These are phyloP conservation scores for Grifola frondosa DNA, from an alignment of 1,284 basidiomycete genomes.

Conservation along the genomic window DNA sequence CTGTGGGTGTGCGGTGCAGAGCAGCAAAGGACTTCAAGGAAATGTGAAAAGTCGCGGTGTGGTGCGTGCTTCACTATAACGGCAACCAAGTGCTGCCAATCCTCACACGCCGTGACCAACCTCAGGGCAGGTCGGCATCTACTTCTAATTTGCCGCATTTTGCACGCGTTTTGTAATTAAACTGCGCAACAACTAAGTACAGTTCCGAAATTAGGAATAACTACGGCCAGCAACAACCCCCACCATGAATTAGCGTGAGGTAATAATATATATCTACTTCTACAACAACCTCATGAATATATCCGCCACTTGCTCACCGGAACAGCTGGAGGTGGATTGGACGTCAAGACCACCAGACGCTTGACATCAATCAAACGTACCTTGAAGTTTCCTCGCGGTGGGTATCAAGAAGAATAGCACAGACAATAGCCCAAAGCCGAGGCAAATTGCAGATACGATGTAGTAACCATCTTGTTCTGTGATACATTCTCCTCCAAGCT, in stretches of 20 bases:
- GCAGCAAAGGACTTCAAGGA: constrained; percentile 16
- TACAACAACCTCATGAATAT: constrained; percentile 22
- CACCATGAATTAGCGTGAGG: neutral
- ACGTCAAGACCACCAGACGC: constrained; percentile 1
- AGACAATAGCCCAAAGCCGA: constrained; percentile 71
- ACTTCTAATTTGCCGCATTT: constrained; percentile 6
- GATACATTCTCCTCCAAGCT: constrained; percentile 78
- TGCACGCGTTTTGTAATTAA: constrained; percentile 6
- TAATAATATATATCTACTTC: constrained; percentile 18
- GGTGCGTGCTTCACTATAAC: constrained; percentile 7
- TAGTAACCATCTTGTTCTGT: constrained; percentile 94
- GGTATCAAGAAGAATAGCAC: constrained; percentile 82
- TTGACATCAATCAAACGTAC: constrained; percentile 45
- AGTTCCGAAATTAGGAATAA: too few species aligned
- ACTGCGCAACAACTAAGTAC: neutral
- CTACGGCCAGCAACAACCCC: too few species aligned
- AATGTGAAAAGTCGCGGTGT: constrained; percentile 22
- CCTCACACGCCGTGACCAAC: constrained; percentile 23
- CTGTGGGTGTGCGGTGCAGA: constrained; percentile 15
- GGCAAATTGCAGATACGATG: constrained; percentile 78
- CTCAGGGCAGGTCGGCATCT: constrained; percentile 27
- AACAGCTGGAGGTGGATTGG: constrained; percentile 40
- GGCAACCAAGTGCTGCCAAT: constrained; percentile 9
- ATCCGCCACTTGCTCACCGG: constrained; percentile 65
- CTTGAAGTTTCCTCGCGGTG: constrained; percentile 81